A percentile compares a stretch with the other conserved stretches of the same genome.
phyloP scores from a whole-genome alignment of 2,329 filamentous ascomycete species.

The Scedosporium boydii region DNA sequence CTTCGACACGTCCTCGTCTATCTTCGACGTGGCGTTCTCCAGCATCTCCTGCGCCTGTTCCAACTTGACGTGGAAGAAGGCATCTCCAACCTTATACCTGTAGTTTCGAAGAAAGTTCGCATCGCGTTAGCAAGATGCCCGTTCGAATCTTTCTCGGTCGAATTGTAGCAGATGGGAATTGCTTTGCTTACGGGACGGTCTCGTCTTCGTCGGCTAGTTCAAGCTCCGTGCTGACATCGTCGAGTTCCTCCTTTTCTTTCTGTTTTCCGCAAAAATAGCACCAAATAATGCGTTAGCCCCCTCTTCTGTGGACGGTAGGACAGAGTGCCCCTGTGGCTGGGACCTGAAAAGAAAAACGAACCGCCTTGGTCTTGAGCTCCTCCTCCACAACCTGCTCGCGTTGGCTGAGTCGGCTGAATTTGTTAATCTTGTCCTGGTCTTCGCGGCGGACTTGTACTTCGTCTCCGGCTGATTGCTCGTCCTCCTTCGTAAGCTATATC shows the following conservation, averaged over 20 bases:
- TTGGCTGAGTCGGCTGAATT: slow-evolving; percentile 89
- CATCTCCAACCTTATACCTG: slow-evolving; percentile 95
- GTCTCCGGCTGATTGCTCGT: slow-evolving; percentile 68
- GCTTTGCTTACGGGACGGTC: slow-evolving; percentile 63
- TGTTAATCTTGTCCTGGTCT: slow-evolving; percentile 98
- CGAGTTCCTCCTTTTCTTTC: slow-evolving; percentile 98
- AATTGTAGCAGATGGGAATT: not conserved
- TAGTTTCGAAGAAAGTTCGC: slow-evolving; percentile 1
- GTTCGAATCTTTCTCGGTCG: not conserved
- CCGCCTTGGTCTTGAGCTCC: slow-evolving; percentile 69
- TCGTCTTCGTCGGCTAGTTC: slow-evolving; percentile 95
- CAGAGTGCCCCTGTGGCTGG: too few species aligned
- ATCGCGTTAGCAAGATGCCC: not conserved
- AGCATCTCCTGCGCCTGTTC: slow-evolving; percentile 83
- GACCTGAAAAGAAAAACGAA: slow-evolving; percentile 30
- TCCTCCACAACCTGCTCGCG: slow-evolving; percentile 72
- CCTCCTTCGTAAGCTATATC: slow-evolving; percentile 78
- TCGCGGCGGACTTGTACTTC: slow-evolving; percentile 92
- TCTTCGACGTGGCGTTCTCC: slow-evolving; percentile 55
- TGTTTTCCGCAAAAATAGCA: slow-evolving; percentile 2
- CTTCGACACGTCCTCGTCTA: slow-evolving; percentile 66
- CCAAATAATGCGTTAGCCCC: not conserved
- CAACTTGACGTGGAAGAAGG: slow-evolving; percentile 81
- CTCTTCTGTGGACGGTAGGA: not conserved
- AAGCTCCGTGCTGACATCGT: slow-evolving; percentile 83